Base-by-base conservation (phyloP, 2,329 filamentous ascomycete species). In the Neurospora crassa region DNA sequence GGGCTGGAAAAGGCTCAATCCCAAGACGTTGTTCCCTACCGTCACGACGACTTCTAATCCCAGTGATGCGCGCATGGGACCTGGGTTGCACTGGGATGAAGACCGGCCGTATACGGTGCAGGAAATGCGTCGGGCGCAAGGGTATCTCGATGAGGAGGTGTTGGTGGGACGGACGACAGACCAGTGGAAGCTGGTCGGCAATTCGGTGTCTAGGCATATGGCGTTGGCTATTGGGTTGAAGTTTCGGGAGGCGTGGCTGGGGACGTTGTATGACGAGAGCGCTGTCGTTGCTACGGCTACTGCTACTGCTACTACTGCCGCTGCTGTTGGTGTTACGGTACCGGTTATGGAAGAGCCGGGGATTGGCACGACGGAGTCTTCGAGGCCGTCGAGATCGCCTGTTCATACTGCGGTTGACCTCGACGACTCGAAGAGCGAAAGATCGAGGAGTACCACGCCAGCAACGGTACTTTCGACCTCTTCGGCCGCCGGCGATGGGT, bases 151-250 rank as follows among this genome's bases (percentile, higher is more conserved):
- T 70, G 74, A 89, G 6, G 92, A 95, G 71, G 85, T 94, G 0
- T 78, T 96, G 0, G 79, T 94, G 0, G 92, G 92, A 0, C 76
- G 70, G 0, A 78, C 84, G 0, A 11, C 45, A 0, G 81, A 89
- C 1, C 90, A 92, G 76, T 89, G 87, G 81, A 86, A 84, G 70
- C 87, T 92, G 24, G 83, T 94, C 0, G 93, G 93, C 0, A 96
- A 96, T 78, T 92, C 90, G 40, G 92, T 96, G 0, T 88, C 92
- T 2, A 83, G 92, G 10, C 86, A 88, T 34, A 86, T 92, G 1
- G 87, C 91, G 0, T 79, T 93, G 20, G 88, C 88, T 0, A 78
- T 94, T 1, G 92, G 92, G 0, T 76, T 92, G 5, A 82, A 84
- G 11, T 80, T 94, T 14, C 83, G 90, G 8, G 85, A 90, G 73